phyloP scores from a whole-genome alignment of 495 filamentous ascomycete species.

The Aspergillus affinis region DNA sequence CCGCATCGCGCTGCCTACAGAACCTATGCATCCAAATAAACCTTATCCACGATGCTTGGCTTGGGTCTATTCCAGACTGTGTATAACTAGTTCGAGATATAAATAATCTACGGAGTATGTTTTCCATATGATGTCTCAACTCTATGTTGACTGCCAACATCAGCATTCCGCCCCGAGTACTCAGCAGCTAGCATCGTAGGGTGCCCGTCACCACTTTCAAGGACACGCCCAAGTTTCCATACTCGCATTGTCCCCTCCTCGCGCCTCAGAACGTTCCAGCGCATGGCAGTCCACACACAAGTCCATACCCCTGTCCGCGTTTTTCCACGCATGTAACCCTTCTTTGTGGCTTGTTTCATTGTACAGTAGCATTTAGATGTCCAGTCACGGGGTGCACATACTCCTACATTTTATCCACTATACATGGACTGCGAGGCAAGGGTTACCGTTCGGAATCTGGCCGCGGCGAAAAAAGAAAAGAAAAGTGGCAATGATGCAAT shows the following conservation, averaged over 20 bases:
- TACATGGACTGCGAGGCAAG: background rate
- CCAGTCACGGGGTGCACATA: background rate
- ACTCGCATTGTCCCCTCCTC: background rate
- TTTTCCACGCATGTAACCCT: background rate
- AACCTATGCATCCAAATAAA: background rate
- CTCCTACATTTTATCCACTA: too few relatives aligned
- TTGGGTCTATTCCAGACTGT: too few relatives aligned
- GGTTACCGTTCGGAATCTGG: background rate
- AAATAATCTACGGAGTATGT: too few relatives aligned
- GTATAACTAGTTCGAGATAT: too few relatives aligned
- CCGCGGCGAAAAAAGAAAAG: too few relatives aligned
- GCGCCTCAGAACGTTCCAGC: background rate
- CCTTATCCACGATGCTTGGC: background rate
- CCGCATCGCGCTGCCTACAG: background rate
- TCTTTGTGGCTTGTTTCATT: background rate
- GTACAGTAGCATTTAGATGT: background rate
- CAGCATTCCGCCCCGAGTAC: too few relatives aligned
- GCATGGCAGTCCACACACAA: background rate
- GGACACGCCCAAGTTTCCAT: too few relatives aligned
- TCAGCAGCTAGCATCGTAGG: too few relatives aligned
- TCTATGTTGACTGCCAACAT: too few relatives aligned
- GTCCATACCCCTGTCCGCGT: background rate
- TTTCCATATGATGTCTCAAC: too few relatives aligned
- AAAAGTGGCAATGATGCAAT: background rate
- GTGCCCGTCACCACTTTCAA: too few relatives aligned